phyloP scores from a whole-genome alignment of 139 green algal genomes.

The Diplosphaera chodatii region DNA sequence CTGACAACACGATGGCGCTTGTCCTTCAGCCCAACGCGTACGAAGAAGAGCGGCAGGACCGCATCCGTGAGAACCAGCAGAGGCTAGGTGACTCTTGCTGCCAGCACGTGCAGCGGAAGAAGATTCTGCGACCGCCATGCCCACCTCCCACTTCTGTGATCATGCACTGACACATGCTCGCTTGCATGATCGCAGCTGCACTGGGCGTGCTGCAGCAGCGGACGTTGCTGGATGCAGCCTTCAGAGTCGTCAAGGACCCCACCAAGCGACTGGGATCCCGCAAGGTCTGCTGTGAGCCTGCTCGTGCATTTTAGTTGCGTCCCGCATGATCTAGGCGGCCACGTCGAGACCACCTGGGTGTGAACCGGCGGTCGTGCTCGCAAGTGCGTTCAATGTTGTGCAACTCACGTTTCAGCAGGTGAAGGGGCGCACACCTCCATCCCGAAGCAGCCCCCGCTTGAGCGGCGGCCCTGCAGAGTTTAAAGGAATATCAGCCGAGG shows the following conservation, averaged over 20 bases:
- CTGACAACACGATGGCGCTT: neutral
- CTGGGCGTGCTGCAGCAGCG: conserved; percentile 30
- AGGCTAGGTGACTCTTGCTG: neutral
- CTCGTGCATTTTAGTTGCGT: too few relatives aligned
- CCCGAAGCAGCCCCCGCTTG: neutral
- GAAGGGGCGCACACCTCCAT: neutral
- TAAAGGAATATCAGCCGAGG: neutral
- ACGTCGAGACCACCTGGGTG: too few relatives aligned
- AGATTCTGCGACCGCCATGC: too few relatives aligned
- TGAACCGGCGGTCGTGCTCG: too few relatives aligned
- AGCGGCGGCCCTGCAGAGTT: neutral
- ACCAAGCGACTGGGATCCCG: conserved; percentile 4
- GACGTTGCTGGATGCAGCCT: conserved; percentile 11
- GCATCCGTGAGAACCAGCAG: conserved; percentile 2
- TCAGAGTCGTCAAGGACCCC: conserved; percentile 1
- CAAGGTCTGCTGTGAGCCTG: conserved; percentile 1
- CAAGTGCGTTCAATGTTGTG: too few relatives aligned
- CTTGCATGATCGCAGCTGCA: conserved; percentile 28
- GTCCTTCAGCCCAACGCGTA: neutral
- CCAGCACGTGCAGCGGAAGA: too few relatives aligned
- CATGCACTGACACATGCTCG: too few relatives aligned
- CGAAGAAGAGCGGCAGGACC: conserved; percentile 3
- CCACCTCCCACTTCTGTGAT: too few relatives aligned
- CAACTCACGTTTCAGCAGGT: too few relatives aligned
- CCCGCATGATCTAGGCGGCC: too few relatives aligned